Percentiles rank a stretch among this genome's conserved stretches.
These are phyloP conservation scores for Microbotryum saponariae DNA, from an alignment of 1,284 basidiomycete genomes.

Conservation along the genomic window DNA sequence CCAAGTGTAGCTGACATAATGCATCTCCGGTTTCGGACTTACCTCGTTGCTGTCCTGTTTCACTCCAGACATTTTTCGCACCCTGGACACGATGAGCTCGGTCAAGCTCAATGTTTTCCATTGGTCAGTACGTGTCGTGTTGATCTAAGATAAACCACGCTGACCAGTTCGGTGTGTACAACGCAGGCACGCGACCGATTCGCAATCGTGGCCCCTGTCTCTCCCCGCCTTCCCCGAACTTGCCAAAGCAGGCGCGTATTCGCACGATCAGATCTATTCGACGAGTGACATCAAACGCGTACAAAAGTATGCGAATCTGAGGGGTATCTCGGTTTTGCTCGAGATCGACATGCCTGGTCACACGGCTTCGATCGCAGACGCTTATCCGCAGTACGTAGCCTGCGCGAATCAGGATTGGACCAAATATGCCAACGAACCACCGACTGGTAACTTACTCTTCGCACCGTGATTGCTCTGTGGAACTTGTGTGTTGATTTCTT, in stretches of 20 bases:
- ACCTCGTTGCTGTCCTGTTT: too few species aligned
- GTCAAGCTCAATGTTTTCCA: conserved; percentile 57
- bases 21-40: too few species aligned
- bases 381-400: conserved; percentile 65
- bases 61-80: conserved; percentile 55
- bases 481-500: conserved; percentile 38
- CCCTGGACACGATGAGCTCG: conserved; percentile 75
- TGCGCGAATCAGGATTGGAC: conserved; percentile 46
- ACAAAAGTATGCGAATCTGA: conserved; percentile 60
- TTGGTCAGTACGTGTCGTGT: not conserved
- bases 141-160: too few species aligned
- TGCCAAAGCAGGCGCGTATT: conserved; percentile 62
- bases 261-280: conserved; percentile 52
- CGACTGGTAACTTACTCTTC: conserved; percentile 70
- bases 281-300: conserved; percentile 56
- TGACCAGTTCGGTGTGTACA: not conserved
- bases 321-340: conserved; percentile 69
- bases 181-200: conserved; percentile 36
- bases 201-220: conserved; percentile 57
- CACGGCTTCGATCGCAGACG: conserved; percentile 57
- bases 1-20: too few species aligned
- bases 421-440: conserved; percentile 51
- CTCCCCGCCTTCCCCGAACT: conserved; percentile 58
- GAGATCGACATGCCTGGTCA: conserved; percentile 72
- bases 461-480: conserved; percentile 47